Conservation (phyloP, 2,329 filamentous ascomycete species). For the Fusarium tupiense region DNA sequence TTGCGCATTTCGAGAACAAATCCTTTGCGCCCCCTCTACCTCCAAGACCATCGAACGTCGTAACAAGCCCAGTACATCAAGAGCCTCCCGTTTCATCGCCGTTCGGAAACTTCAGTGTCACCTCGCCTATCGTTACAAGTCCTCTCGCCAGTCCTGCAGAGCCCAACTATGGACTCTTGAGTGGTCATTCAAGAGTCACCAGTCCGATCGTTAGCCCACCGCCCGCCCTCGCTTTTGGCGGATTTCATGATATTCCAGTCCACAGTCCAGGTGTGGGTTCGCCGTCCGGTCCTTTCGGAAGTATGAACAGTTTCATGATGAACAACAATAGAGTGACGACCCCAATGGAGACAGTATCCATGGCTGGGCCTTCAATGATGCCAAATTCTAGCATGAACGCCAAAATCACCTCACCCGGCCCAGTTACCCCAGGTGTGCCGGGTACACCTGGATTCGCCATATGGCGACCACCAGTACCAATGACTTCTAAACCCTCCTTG, state of each 20-base stretch:
- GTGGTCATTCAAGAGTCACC: conserved; percentile 43
- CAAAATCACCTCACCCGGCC: conserved; percentile 28
- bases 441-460: conserved; percentile 52
- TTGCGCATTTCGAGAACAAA: conserved; percentile 55
- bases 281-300: conserved; percentile 46
- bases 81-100: conserved; percentile 44
- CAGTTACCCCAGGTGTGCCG: conserved; percentile 35
- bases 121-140: conserved; percentile 45
- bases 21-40: conserved; percentile 50
- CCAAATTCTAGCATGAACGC: conserved; percentile 38
- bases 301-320: conserved; percentile 48
- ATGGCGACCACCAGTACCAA: conserved; percentile 50
- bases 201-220: conserved; percentile 48
- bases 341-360: conserved; percentile 40
- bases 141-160: conserved; percentile 47
- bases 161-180: conserved; percentile 47
- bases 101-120: conserved; percentile 45
- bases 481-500: conserved; percentile 37
- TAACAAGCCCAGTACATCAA: conserved; percentile 41
- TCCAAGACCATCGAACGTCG: conserved; percentile 46
- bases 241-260: conserved; percentile 46
- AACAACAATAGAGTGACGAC: conserved; percentile 42
- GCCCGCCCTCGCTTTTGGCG: conserved; percentile 44
- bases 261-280: conserved; percentile 43
- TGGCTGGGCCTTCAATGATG: conserved; percentile 39